phyloP scores from a whole-genome alignment of 2,329 filamentous ascomycete genomes.

The Aureobasidium sp. region DNA sequence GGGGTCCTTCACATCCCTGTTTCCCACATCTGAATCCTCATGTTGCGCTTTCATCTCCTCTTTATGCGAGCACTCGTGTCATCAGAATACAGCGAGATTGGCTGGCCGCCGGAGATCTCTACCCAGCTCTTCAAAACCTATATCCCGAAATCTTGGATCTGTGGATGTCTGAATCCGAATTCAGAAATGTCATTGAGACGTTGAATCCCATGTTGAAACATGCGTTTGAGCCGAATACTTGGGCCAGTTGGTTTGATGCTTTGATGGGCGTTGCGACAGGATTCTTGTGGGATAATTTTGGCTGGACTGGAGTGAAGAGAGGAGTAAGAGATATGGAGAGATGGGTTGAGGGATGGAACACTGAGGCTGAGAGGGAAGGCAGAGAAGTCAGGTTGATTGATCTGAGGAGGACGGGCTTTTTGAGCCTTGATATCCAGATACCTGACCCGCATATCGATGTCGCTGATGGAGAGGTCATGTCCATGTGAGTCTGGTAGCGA shows the following conservation, averaged over 20 bases:
- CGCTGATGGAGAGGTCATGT: conserved; percentile 10
- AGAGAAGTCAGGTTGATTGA: conserved; percentile 68
- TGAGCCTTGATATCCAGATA: conserved; percentile 78
- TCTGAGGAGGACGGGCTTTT: conserved; percentile 75
- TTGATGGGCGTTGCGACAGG: conserved; percentile 75
- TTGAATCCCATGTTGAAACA: conserved; percentile 69
- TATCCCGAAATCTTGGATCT: conserved; percentile 95
- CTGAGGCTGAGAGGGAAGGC: conserved; percentile 49
- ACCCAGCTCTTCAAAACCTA: conserved; percentile 87
- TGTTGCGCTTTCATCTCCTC: conserved; percentile 66
- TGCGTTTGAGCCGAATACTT: conserved; percentile 72
- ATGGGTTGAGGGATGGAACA: conserved; percentile 86
- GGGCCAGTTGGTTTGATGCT: conserved; percentile 72
- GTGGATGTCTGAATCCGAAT: conserved; percentile 76
- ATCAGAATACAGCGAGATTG: conserved; percentile 90
- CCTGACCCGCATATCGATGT: conserved; percentile 63
- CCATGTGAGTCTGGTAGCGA: neutral
- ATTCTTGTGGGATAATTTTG: conserved; percentile 91
- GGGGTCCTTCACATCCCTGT: conserved; percentile 91
- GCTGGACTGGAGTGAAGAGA: conserved; percentile 67
- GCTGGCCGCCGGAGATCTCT: conserved; percentile 77
- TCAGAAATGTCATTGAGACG: conserved; percentile 71
- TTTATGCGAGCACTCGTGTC: conserved; percentile 73
- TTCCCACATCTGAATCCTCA: conserved; percentile 91
- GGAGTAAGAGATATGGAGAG: conserved; percentile 63